Evolutionary conservation across 148 eudicot species (phyloP).

Genomic region (Agrostemma githago): DNA sequence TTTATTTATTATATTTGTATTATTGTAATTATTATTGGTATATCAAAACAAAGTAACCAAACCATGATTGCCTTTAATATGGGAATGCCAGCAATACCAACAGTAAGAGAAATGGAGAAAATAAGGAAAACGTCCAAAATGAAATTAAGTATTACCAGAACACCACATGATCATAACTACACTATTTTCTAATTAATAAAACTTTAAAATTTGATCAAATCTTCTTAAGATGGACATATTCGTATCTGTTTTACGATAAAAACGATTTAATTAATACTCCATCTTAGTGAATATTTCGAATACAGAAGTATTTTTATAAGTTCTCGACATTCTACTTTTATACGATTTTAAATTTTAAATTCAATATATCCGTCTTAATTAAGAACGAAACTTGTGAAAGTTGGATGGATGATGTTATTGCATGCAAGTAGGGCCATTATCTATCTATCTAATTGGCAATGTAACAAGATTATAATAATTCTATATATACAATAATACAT

Average conservation of each 20-base stretch:
- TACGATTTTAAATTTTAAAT: no score
- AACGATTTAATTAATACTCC: no score
- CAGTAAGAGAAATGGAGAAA: not conserved
- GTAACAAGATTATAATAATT: slow-evolving; percentile 3
- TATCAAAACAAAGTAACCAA: slow-evolving; percentile 17
- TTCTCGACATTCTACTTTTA: no score
- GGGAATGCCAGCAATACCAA: slow-evolving; percentile 26
- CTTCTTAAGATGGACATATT: no score
- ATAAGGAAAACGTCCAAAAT: not conserved
- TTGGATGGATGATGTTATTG: not conserved
- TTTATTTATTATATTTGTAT: not conserved
- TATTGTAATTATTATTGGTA: not conserved
- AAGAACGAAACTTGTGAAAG: no score
- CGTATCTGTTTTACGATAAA: no score
- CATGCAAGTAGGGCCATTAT: slow-evolving; percentile 19
- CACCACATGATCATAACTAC: slow-evolving; percentile 9
- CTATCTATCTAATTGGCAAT: not conserved
- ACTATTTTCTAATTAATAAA: no score
- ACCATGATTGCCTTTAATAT: slow-evolving; percentile 27
- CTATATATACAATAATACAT: not conserved
- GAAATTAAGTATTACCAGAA: not conserved
- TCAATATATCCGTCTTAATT: no score
- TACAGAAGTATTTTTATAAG: no score
- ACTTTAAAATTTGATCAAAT: no score
- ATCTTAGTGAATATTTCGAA: no score